Evolutionary conservation across 768 basidiomycete species (phyloP), one percentile per base, ranked within the genome.

Genomic region (Mycena kentingensis): DNA sequence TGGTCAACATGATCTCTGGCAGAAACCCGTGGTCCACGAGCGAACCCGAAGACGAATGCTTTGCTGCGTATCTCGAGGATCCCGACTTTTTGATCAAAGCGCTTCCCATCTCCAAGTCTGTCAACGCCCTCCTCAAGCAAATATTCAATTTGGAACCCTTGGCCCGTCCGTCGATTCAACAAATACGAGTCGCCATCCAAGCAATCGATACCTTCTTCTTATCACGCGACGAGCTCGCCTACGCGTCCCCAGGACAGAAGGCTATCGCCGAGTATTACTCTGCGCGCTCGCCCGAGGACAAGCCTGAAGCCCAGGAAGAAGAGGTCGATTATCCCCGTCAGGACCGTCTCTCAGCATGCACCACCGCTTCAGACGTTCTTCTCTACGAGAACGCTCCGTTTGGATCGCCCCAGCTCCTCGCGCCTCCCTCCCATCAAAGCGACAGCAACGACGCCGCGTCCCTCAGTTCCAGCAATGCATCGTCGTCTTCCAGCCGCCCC

Each of bases 11-110:
- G 72, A 82, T 88, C 41, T 85, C 85, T 49, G 85, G 85, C 16
- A 79, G 87, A 22, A 85, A 84, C 59, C 88, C 89, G 11, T 94
- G 92, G 93, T 75, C 79, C 46, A 78, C 80, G 60, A 89, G 90
- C 3, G 80, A 75, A 59, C 75, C 74, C 54, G 77, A 70, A 25
- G 90, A 93, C 70, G 79, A 81, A 44, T 84, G 81, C 52, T 93
- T 87, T 72, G 64, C 73, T 8, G 78, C 81, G 13, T 93, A 77
- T 72, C 67, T 88, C 52, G 71, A 77, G 55, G 75, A 91, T 63
- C 75, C 72, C 38, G 70, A 88, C 60, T 87, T 83, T 64, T 78
- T 93, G 32, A 77, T 77, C 41, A 68, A 77, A 18, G 81, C 84
- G 54, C 77, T 93, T 18, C 90, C 90, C 25, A 88, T 94, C 62